Evolutionary conservation across 2,329 filamentous ascomycete species (phyloP), one percentile per base, ranked within the genome.

Genomic region (Cercospora janseana): DNA sequence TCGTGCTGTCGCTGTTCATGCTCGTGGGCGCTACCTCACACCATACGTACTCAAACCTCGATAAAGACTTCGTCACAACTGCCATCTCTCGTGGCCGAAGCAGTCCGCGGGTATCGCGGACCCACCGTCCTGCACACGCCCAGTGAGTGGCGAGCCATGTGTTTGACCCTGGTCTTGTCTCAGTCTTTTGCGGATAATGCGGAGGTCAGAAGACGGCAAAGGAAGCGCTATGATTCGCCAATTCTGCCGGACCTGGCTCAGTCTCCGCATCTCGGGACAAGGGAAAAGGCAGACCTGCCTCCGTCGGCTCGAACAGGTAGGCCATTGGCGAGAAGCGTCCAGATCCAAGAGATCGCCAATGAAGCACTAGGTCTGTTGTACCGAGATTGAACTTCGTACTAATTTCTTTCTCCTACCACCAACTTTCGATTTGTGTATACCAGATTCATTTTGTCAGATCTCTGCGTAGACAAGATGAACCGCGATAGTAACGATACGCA

Each of bases 401-500:
- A 34, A 13, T 16, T 20, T 24, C 13, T 16, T 15, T 41, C 24
- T 40, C 15, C 38, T 16, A 28, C 40, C 40, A n/a, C 20, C 38
- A 7, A 21, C 9, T 40, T 29, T 12, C 18, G n/a, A n/a, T n/a
- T n/a, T n/a, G n/a, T n/a, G n/a, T n/a, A n/a, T n/a, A n/a, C n/a
- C n/a, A n/a, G n/a, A n/a, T n/a, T n/a, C 26, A 21, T 18, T 23
- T 32, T 23, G 26, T 69, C 23, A 20, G 27, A 37, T 37, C 29
- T 21, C 12, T 48, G 27, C 43, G 32, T 32, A 46, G 61, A 62
- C 56, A 65, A 59, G 50, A 75, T 75, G 72, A 75, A 74, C 51
- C 72, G 59, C 64, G 49, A 68, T 34, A 70, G 67, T 65, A 71
- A 70, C 57, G 54, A 70, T 55, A 71, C 66, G 40, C 69, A 72